Percentiles rank a stretch among this genome's conserved stretches.
These are phyloP conservation scores for Phytophthora palmivora DNA, from an alignment of 352 stramenopile species.

Conservation along the genomic window DNA sequence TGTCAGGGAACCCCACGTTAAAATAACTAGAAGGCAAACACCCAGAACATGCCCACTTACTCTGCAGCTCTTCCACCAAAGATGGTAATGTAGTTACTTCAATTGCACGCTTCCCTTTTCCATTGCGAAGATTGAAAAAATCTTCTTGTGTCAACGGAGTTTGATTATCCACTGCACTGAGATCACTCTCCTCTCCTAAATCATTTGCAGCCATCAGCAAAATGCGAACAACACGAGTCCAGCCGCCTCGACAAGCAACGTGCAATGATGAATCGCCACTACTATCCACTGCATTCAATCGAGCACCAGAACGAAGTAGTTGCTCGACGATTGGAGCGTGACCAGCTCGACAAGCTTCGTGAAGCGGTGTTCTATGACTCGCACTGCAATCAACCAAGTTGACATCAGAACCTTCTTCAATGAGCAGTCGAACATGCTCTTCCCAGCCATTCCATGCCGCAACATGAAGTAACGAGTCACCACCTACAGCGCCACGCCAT, in stretches of 20 bases:
- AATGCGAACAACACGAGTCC: slow-evolving; percentile 46
- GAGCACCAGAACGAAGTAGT: slow-evolving; percentile 51
- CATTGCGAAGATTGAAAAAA: slow-evolving; percentile 60
- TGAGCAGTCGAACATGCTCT: slow-evolving; percentile 35
- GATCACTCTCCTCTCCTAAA: slow-evolving; percentile 14
- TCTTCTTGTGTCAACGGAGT: slow-evolving; percentile 14
- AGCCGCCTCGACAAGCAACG: slow-evolving; percentile 52
- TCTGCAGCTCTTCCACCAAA: slow-evolving; percentile 29
- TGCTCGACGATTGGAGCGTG: slow-evolving; percentile 42
- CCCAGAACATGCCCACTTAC: slow-evolving; percentile 15
- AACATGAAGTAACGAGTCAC: slow-evolving; percentile 63
- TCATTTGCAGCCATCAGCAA: slow-evolving; percentile 47
- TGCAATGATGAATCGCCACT: slow-evolving; percentile 65
- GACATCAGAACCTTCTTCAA: slow-evolving; percentile 44
- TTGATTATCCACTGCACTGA: background rate
- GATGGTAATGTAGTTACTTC: slow-evolving; percentile 55
- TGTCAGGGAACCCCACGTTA: background rate
- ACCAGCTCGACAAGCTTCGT: slow-evolving; percentile 64
- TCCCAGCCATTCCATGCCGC: slow-evolving; percentile 56
- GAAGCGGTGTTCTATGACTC: slow-evolving; percentile 51
- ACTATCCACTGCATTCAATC: slow-evolving; percentile 44
- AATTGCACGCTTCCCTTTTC: slow-evolving; percentile 51
- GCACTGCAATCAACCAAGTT: slow-evolving; percentile 60
- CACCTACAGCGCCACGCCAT: slow-evolving; percentile 31
- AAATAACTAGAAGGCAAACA: background rate